phyloP scores from a whole-genome alignment of 768 basidiomycete species.

The Butyriboletus loyo region DNA sequence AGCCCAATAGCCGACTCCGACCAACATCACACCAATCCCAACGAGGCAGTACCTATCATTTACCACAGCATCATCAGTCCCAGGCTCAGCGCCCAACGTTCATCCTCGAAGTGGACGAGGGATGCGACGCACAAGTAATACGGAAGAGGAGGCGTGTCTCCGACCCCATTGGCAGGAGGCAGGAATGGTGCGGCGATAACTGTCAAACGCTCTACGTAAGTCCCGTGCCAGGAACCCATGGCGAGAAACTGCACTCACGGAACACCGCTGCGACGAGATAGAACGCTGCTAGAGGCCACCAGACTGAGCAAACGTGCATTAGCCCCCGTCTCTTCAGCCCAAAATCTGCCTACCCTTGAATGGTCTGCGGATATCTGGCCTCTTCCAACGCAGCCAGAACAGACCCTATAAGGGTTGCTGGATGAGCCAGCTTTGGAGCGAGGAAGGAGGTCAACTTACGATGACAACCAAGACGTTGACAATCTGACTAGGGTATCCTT shows the following conservation, averaged over 20 bases:
- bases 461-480: conserved; percentile 54
- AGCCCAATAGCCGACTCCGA: conserved; percentile 53
- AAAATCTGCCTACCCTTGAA: conserved; percentile 46
- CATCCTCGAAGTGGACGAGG: conserved; percentile 26
- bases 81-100: conserved; percentile 14
- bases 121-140: conserved; percentile 46
- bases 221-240: background rate
- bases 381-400: conserved; percentile 53
- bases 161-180: conserved; percentile 49
- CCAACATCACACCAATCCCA: conserved; percentile 45
- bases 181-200: conserved; percentile 58
- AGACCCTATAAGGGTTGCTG: conserved; percentile 37
- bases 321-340: background rate
- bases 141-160: conserved; percentile 61
- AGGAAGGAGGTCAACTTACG: conserved; percentile 35
- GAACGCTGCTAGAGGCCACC: conserved; percentile 51
- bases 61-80: background rate
- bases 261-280: conserved; percentile 50
- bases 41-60: conserved; percentile 50
- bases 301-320: conserved; percentile 32
- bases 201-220: conserved; percentile 6
- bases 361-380: conserved; percentile 45
- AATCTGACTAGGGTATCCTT: conserved; percentile 48
- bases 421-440: too few species aligned
- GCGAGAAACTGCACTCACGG: conserved; percentile 36